These are phyloP conservation scores for Millerozyma miso DNA, from an alignment of 805 yeast species.

Conservation along the genomic window DNA sequence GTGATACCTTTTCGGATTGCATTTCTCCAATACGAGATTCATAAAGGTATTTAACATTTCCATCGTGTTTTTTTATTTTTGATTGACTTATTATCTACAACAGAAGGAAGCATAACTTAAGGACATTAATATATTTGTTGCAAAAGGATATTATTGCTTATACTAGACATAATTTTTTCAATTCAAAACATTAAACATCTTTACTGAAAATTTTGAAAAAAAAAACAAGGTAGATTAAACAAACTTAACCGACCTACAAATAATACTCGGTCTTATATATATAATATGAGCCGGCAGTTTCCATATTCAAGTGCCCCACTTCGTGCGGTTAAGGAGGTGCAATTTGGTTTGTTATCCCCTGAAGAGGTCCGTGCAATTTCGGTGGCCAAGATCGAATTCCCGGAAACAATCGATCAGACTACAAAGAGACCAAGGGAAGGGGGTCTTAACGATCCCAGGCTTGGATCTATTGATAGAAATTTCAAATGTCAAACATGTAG, in stretches of 20 bases:
- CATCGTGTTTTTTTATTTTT: neutral
- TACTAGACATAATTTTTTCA: neutral
- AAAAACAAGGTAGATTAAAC: constrained; percentile 8
- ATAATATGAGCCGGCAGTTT: constrained; percentile 46
- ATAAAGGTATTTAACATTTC: neutral
- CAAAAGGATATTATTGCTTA: neutral
- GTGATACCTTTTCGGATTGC: constrained; percentile 1
- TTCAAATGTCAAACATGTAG: constrained; percentile 99
- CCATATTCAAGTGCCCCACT: constrained; percentile 98
- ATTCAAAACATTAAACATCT: neutral
- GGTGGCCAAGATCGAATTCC: constrained; percentile 96
- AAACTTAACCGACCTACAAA: neutral
- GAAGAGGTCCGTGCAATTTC: constrained; percentile 95
- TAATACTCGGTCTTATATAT: neutral
- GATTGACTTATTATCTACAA: neutral
- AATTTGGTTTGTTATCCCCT: constrained; percentile 96
- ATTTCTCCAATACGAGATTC: neutral
- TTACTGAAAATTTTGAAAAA: constrained; percentile 10
- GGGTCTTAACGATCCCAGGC: constrained; percentile 93
- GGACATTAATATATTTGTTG: neutral
- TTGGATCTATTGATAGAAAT: constrained; percentile 96
- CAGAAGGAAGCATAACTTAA: neutral
- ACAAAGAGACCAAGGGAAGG: constrained; percentile 94
- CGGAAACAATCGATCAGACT: constrained; percentile 99
- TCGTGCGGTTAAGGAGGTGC: constrained; percentile 96